Percentiles rank a stretch among this genome's conserved stretches.
Evolutionary conservation across 176 grass and related monocot genomes (phyloP).

Genomic region (Carex cristatella): DNA sequence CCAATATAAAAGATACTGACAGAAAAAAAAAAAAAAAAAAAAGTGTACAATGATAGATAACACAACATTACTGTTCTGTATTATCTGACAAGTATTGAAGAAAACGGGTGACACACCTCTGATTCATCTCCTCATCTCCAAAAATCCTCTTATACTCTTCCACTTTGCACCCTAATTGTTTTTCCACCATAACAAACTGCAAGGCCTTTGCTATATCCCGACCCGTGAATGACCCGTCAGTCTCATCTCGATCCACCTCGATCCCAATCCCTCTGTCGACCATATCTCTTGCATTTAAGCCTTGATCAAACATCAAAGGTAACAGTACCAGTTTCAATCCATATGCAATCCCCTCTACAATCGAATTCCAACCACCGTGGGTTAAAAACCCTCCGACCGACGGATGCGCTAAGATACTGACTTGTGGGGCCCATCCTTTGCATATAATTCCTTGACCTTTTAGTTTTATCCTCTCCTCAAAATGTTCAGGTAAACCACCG

Average conservation of each 20-base stretch:
- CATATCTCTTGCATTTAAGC: constrained; percentile 46
- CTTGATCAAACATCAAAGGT: constrained; percentile 57
- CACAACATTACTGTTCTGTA: neutral
- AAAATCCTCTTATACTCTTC: constrained; percentile 32
- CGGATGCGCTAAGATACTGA: constrained; percentile 31
- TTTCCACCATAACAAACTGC: constrained; percentile 40
- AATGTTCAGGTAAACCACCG: constrained; percentile 30
- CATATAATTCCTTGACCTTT: constrained; percentile 23
- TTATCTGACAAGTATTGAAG: constrained; percentile 26
- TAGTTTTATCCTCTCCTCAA: constrained; percentile 17
- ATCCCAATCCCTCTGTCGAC: constrained; percentile 34
- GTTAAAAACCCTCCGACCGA: constrained; percentile 54
- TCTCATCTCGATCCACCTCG: constrained; percentile 41
- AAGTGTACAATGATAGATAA: neutral
- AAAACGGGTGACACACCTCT: constrained; percentile 32
- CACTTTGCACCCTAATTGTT: constrained; percentile 27
- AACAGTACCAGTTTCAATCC: constrained; percentile 44
- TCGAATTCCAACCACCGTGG: constrained; percentile 55
- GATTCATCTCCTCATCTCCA: constrained; percentile 44
- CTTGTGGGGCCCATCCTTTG: constrained; percentile 51
- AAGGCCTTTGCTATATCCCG: constrained; percentile 35
- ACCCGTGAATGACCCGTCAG: constrained; percentile 43
- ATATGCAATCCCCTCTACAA: constrained; percentile 33
- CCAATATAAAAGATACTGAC: neutral
- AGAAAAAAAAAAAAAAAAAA: neutral